phyloP scores from a whole-genome alignment of 2,329 filamentous ascomycete genomes.

The Lasiodiplodia hormozganensis region DNA sequence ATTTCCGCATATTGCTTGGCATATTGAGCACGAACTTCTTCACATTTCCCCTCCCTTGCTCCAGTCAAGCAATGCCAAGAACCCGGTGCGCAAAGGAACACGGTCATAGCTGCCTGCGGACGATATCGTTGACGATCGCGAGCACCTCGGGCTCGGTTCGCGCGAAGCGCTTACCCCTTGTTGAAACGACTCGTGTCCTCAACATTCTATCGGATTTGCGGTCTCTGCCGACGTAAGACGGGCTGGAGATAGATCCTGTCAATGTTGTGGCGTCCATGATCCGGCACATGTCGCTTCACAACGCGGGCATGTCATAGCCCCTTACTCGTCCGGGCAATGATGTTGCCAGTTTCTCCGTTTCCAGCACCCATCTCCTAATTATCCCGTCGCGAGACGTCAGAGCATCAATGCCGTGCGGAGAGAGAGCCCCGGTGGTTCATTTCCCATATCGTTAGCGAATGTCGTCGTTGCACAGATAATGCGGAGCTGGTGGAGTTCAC shows the following conservation, averaged over 20 bases:
- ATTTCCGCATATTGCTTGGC: neutral
- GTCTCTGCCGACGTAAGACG: conserved; percentile 3
- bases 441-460: neutral
- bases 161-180: neutral
- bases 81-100: conserved; percentile 1
- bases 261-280: neutral
- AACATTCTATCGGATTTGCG: conserved; percentile 20
- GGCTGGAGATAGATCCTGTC: conserved; percentile 5
- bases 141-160: conserved; percentile 7
- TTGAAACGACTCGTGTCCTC: conserved; percentile 20
- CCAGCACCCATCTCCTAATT: neutral
- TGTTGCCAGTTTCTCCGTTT: neutral
- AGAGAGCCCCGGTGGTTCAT: neutral
- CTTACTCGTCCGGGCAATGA: conserved; percentile 10
- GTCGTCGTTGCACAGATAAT: conserved; percentile 16
- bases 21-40: conserved; percentile 1
- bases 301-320: neutral
- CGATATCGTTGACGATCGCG: neutral
- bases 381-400: conserved; percentile 14
- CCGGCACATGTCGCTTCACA: neutral
- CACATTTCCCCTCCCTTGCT: conserved; percentile 3
- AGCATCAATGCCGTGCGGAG: neutral
- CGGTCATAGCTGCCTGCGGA: neutral
- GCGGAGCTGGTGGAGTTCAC: conserved; percentile 24
- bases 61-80: conserved; percentile 23